Percentiles rank a stretch among this genome's conserved stretches.
phyloP scores from a whole-genome alignment of 2,329 filamentous ascomycete genomes.

The Clonostachys chloroleuca region DNA sequence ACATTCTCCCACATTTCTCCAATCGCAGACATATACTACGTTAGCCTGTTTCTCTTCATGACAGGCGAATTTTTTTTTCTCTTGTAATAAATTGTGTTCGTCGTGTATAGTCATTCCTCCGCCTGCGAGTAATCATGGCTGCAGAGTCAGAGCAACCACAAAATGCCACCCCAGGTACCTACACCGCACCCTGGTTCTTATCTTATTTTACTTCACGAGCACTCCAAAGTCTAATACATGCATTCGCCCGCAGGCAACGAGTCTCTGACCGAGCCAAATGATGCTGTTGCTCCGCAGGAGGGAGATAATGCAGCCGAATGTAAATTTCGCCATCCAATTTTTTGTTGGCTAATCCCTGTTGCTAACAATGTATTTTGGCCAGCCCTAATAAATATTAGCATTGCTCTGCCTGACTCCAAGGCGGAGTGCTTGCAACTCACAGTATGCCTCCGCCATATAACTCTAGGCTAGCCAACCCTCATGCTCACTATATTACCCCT shows the following conservation, averaged over 20 bases:
- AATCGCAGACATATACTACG: not conserved
- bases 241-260: not conserved
- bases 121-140: slow-evolving; percentile 2
- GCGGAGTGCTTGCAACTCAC: slow-evolving; percentile 79
- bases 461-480: not conserved
- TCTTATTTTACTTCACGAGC: not conserved
- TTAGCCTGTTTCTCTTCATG: not conserved
- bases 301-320: not conserved
- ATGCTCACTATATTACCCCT: not conserved
- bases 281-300: not conserved
- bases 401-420: slow-evolving; percentile 72
- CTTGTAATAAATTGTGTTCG: not conserved
- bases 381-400: slow-evolving; percentile 60
- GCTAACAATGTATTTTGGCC: slow-evolving; percentile 5
- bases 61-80: not conserved
- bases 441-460: slow-evolving; percentile 44
- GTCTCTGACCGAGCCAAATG: not conserved
- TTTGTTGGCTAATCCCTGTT: not conserved
- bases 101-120: not conserved
- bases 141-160: not conserved
- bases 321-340: not conserved
- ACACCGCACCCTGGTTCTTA: not conserved
- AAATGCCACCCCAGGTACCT: slow-evolving; percentile 1
- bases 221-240: not conserved
- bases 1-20: not conserved